Conservation (phyloP, 2,329 filamentous ascomycete genomes). For the Coniochaeta sp. region DNA sequence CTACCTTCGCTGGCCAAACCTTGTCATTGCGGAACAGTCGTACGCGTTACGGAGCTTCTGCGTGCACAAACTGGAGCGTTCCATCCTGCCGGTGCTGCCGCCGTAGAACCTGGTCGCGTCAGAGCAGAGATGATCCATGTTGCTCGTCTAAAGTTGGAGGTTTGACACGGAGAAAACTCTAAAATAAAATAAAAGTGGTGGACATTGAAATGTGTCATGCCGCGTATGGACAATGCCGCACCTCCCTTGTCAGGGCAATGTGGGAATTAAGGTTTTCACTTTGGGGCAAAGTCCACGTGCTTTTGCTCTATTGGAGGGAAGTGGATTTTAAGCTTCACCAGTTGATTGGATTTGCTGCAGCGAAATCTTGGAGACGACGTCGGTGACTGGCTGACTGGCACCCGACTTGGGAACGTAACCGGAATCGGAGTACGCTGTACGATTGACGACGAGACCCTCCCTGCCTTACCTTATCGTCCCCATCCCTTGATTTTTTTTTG, state of each 20-base stretch:
- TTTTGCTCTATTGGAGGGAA: not conserved
- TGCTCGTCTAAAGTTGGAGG: not conserved
- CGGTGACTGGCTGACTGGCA: too few relatives aligned
- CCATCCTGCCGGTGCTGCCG: not conserved
- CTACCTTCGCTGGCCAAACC: not conserved
- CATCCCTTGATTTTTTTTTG: too few relatives aligned
- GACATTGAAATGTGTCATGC: not conserved
- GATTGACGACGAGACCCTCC: too few relatives aligned
- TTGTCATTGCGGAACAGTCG: not conserved
- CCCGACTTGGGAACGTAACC: too few relatives aligned
- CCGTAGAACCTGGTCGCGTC: not conserved
- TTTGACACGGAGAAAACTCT: not conserved
- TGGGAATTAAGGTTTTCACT: conserved; percentile 1
- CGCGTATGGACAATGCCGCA: not conserved
- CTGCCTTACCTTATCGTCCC: too few relatives aligned
- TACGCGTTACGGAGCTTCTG: not conserved
- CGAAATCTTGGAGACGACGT: not conserved
- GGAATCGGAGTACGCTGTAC: too few relatives aligned
- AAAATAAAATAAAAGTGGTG: not conserved
- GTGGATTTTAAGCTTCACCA: not conserved
- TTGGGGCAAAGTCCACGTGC: not conserved
- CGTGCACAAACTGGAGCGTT: not conserved
- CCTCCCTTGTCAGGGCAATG: not conserved
- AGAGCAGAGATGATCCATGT: not conserved
- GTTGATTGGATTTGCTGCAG: not conserved